These are phyloP conservation scores for Arabidopsis hybrid DNA, from an alignment of 441 rosid species.

Conservation along the genomic window DNA sequence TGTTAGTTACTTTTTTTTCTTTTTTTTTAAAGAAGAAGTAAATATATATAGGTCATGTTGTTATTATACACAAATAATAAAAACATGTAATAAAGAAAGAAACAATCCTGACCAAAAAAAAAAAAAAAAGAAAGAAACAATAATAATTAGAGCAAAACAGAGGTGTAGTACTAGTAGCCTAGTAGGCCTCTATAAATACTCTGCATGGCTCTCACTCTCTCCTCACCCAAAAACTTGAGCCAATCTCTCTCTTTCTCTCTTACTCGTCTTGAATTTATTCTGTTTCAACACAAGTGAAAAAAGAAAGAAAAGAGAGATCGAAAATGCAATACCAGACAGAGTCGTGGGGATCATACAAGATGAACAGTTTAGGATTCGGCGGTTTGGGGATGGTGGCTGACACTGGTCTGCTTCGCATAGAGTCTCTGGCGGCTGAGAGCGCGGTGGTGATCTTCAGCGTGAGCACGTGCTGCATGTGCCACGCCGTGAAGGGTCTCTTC, in stretches of 20 bases:
- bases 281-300: neutral
- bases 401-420: conserved; percentile 53
- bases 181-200: conserved; percentile 39
- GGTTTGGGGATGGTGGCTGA: conserved; percentile 34
- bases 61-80: too few relatives aligned
- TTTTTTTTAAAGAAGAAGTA: too few relatives aligned
- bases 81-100: too few relatives aligned
- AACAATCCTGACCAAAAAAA: too few relatives aligned
- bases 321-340: conserved; percentile 59
- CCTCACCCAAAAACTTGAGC: conserved; percentile 10
- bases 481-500: conserved; percentile 69
- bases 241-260: conserved; percentile 33
- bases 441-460: conserved; percentile 78
- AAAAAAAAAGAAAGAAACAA: neutral
- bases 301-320: neutral
- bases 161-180: neutral
- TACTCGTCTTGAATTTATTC: neutral
- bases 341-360: conserved; percentile 50
- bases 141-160: neutral
- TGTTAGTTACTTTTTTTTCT: too few relatives aligned
- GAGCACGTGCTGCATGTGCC: conserved; percentile 84
- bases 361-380: conserved; percentile 40
- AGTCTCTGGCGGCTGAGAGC: conserved; percentile 65
- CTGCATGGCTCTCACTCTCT: conserved; percentile 36
- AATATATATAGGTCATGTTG: too few relatives aligned